Evolutionary conservation across 352 stramenopile species (phyloP), one percentile per base, ranked within the genome.

Genomic region (Globisporangium mamillatum): DNA sequence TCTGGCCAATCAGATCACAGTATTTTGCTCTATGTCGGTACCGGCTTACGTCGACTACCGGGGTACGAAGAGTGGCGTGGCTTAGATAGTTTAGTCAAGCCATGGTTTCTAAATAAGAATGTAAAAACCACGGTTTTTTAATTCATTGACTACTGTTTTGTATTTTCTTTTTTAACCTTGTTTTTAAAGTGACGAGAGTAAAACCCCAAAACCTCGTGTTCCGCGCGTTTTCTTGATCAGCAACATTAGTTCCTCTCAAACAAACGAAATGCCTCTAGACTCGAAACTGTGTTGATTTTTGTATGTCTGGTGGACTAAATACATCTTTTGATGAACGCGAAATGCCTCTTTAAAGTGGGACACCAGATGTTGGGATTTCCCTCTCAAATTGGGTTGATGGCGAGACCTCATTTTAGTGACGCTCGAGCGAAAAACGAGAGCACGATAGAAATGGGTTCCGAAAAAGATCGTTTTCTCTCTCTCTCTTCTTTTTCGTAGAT

Each of bases 361-460:
- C 44, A 52, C 16, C 44, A 52, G 44, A 52, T 52, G 44, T 22
- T 52, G 16, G 2, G 44, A 3, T 24, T 52, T 52, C 1, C 44
- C 44, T 52, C 8, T 7, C 44, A 52, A 22, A 52, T 52, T 20
- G 6, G 5, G 16, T 52, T 52, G 44, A 52, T 52, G 36, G 32
- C n/a, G n/a, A 50, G 4, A 8, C 56, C 56, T 62, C 56, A 4
- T 9, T 62, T 62, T 50, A 62, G 32, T 62, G 56, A 6, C 56
- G 9, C 25, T 2, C 2, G 32, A 61, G 7, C 20, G n/a, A 20
- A 61, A 61, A 34, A 10, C 22, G 29, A 25, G 18, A 38, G 2
- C 32, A 38, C 32, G 32, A 12, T 38, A 18, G 54, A 61, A 46
- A 61, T 61, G 55, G 55, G 18, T 61, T 61, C 55, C 55, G 55